Evolutionary conservation across 2,329 filamentous ascomycete genomes (phyloP).

Genomic region (Venturia asperata): DNA sequence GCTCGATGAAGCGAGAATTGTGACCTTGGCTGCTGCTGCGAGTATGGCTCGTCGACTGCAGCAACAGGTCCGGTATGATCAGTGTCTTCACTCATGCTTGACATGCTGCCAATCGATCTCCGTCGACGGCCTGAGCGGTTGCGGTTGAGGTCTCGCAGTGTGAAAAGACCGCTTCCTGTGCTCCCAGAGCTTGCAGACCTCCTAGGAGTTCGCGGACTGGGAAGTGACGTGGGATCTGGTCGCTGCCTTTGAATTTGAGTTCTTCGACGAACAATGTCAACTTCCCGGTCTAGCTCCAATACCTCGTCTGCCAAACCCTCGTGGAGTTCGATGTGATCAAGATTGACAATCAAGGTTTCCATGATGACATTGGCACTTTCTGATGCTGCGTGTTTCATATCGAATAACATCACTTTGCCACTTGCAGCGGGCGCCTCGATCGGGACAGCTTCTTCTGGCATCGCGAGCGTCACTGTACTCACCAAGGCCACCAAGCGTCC

Average conservation of each 20-base stretch:
- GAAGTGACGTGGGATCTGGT: neutral
- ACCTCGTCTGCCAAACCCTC: constrained; percentile 34
- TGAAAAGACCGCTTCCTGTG: constrained; percentile 6
- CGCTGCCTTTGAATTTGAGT: constrained; percentile 31
- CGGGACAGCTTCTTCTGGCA: constrained; percentile 19
- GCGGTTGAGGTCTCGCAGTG: constrained; percentile 5
- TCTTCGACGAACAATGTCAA: constrained; percentile 34
- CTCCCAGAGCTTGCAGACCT: constrained; percentile 18
- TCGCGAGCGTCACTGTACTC: constrained; percentile 29
- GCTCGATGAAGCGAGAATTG: constrained; percentile 35
- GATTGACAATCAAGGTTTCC: constrained; percentile 31
- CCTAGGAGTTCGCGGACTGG: constrained; percentile 7
- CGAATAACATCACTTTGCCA: constrained; percentile 33
- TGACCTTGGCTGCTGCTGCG: constrained; percentile 35
- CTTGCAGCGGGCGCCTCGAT: constrained; percentile 24
- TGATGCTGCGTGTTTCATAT: constrained; percentile 30
- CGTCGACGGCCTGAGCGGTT: constrained; percentile 16
- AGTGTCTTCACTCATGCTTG: constrained; percentile 28
- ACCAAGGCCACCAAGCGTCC: constrained; percentile 33
- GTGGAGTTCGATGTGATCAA: constrained; percentile 33
- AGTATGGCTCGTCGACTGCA: constrained; percentile 36
- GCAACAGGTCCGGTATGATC: constrained; percentile 22
- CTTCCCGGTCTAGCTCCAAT: constrained; percentile 36
- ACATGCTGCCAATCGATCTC: constrained; percentile 19
- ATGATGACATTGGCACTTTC: constrained; percentile 17